phyloP scores from a whole-genome alignment of 208 protist genomes.

The Vickermania spadyakhi region DNA sequence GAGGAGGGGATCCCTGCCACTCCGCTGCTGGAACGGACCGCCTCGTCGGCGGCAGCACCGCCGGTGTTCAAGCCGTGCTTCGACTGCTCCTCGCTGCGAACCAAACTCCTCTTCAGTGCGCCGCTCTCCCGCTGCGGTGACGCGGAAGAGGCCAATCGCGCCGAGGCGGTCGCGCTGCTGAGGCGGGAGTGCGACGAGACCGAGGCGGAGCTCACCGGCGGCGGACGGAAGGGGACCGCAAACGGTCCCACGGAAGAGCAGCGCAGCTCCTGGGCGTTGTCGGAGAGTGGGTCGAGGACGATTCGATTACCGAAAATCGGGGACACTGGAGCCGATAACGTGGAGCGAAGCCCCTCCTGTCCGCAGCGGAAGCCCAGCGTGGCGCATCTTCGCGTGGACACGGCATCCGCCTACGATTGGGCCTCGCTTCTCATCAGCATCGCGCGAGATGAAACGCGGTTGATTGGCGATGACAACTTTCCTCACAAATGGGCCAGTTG shows the following conservation, averaged over 20 bases:
- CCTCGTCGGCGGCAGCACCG: too few relatives aligned
- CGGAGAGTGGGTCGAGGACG: too few relatives aligned
- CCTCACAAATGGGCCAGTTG: neutral
- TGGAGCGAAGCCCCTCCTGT: neutral
- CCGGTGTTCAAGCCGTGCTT: conserved; percentile 21
- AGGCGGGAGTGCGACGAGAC: conserved; percentile 1
- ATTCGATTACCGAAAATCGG: too few relatives aligned
- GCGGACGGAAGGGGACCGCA: neutral
- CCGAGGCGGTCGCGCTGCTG: conserved; percentile 1
- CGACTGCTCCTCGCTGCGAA: conserved; percentile 41
- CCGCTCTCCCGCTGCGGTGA: conserved; percentile 27
- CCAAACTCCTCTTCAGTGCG: conserved; percentile 54
- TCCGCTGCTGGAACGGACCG: too few relatives aligned
- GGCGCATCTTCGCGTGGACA: neutral
- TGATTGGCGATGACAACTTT: neutral
- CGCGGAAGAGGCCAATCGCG: conserved; percentile 9
- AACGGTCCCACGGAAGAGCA: neutral
- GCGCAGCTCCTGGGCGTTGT: neutral
- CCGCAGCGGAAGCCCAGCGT: neutral
- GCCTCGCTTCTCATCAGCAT: neutral
- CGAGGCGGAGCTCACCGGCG: conserved; percentile 1
- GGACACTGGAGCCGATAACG: neutral
- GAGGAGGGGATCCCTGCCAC: neutral
- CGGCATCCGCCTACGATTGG: neutral
- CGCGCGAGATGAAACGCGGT: neutral